Percentiles rank a stretch among this genome's conserved stretches.
Evolutionary conservation across 2,329 filamentous ascomycete species (phyloP).

Genomic region (Lasiodiplodia gonubiensis): DNA sequence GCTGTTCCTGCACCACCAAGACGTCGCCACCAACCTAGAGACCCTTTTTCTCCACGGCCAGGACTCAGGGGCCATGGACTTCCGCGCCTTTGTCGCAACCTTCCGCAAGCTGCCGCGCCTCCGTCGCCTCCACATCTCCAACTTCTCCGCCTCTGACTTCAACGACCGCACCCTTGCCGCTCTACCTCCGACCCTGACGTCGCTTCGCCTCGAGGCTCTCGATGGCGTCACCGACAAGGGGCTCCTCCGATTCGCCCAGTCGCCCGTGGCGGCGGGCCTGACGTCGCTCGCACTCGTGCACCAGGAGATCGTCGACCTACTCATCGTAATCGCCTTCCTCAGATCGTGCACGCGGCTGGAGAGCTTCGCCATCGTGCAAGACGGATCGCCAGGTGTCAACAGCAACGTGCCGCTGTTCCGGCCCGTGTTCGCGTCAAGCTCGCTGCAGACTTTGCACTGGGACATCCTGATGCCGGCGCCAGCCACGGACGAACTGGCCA

Average conservation of each 20-base stretch:
- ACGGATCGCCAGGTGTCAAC: constrained; percentile 54
- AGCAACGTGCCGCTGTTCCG: constrained; percentile 52
- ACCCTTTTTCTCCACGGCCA: constrained; percentile 58
- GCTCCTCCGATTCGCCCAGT: constrained; percentile 57
- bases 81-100: constrained; percentile 60
- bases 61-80: constrained; percentile 53
- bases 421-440: constrained; percentile 55
- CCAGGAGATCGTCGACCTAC: constrained; percentile 58
- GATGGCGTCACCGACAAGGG: constrained; percentile 62
- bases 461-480: constrained; percentile 62
- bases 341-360: constrained; percentile 53
- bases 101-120: constrained; percentile 60
- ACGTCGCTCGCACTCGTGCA: constrained; percentile 58
- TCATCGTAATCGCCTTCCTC: constrained; percentile 60
- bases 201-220: constrained; percentile 61
- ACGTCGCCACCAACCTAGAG: constrained; percentile 57
- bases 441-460: constrained; percentile 63
- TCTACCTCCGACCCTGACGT: constrained; percentile 55
- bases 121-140: constrained; percentile 60
- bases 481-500: constrained; percentile 68
- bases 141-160: constrained; percentile 60
- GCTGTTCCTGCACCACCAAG: constrained; percentile 61
- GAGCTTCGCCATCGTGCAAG: constrained; percentile 60
- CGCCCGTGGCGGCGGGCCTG: constrained; percentile 52
- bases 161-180: constrained; percentile 60